Conservation (phyloP, 2,329 filamentous ascomycete species). For the Ceratocystis albifundus region DNA sequence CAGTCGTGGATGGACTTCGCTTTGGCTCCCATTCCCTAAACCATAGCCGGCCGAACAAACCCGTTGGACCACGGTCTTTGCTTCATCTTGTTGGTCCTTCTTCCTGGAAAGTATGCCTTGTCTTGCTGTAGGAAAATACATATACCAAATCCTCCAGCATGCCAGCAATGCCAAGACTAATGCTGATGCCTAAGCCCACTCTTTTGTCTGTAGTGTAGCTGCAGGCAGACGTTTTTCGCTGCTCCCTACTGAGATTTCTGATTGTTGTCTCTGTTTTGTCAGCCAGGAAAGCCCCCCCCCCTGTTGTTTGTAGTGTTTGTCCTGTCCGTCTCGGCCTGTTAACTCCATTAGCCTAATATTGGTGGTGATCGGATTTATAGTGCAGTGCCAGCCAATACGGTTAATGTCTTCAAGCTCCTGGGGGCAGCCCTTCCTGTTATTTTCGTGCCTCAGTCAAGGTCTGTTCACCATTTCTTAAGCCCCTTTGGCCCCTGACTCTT, state of each 20-base stretch:
- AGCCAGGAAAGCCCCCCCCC: background rate
- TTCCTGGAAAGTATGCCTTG: background rate
- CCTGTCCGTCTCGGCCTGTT: background rate
- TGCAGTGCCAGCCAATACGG: background rate
- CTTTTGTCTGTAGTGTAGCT: background rate
- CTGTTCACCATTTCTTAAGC: background rate
- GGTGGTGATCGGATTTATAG: background rate
- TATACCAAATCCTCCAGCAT: constrained; percentile 7
- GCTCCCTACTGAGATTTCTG: too few species aligned
- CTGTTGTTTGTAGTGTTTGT: background rate
- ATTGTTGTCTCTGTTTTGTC: constrained; percentile 6
- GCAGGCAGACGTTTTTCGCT: constrained; percentile 4
- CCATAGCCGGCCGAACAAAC: background rate
- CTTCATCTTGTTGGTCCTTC: background rate
- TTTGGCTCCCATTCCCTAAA: background rate
- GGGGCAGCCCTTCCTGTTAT: background rate
- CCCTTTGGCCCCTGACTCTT: background rate
- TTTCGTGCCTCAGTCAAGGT: too few species aligned
- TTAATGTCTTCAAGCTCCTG: background rate
- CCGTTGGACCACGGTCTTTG: background rate
- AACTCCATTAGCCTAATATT: background rate
- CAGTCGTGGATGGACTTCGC: background rate
- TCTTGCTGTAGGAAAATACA: background rate
- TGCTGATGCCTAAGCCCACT: constrained; percentile 8
- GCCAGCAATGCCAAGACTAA: constrained; percentile 5